Conservation (phyloP, 2,329 filamentous ascomycete genomes). For the Ophioceras dolichostomum region DNA sequence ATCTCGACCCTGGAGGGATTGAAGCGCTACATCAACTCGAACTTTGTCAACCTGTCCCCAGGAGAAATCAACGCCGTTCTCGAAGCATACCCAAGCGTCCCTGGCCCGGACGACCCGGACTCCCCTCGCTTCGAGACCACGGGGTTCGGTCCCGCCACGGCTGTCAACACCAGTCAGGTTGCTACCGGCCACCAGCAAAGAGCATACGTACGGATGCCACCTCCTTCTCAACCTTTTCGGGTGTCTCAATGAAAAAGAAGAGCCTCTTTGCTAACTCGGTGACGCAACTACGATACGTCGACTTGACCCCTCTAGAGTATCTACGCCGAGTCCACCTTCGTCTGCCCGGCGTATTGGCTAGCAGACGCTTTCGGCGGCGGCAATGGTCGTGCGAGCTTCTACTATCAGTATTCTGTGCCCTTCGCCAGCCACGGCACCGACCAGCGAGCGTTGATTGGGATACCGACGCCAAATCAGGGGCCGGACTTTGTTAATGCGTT, state of each 20-base stretch:
- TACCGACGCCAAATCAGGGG: not conserved
- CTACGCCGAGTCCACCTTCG: conserved; percentile 38
- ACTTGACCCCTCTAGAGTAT: conserved; percentile 26
- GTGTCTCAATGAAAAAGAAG: no score
- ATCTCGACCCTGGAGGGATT: conserved; percentile 28
- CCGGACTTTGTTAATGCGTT: conserved; percentile 2
- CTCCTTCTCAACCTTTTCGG: no score
- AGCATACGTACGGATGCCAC: conserved; percentile 14
- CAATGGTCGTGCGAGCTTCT: conserved; percentile 24
- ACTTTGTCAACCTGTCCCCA: conserved; percentile 25
- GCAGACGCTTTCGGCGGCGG: conserved; percentile 26
- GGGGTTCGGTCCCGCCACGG: conserved; percentile 25
- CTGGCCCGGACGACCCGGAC: conserved; percentile 9
- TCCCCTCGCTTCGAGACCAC: conserved; percentile 17
- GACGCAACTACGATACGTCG: no score
- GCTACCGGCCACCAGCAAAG: conserved; percentile 42
- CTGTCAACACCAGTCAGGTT: conserved; percentile 33
- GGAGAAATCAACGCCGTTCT: conserved; percentile 19
- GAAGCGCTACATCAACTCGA: conserved; percentile 21
- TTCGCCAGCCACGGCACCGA: conserved; percentile 21
- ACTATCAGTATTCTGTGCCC: conserved; percentile 29
- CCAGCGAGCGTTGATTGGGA: conserved; percentile 3
- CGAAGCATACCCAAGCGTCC: conserved; percentile 9
- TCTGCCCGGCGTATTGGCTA: conserved; percentile 41
- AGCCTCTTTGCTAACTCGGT: no score